Evolutionary conservation across 768 basidiomycete genomes (phyloP), one percentile per base, ranked within the genome.

Genomic region (Trametes elegans): DNA sequence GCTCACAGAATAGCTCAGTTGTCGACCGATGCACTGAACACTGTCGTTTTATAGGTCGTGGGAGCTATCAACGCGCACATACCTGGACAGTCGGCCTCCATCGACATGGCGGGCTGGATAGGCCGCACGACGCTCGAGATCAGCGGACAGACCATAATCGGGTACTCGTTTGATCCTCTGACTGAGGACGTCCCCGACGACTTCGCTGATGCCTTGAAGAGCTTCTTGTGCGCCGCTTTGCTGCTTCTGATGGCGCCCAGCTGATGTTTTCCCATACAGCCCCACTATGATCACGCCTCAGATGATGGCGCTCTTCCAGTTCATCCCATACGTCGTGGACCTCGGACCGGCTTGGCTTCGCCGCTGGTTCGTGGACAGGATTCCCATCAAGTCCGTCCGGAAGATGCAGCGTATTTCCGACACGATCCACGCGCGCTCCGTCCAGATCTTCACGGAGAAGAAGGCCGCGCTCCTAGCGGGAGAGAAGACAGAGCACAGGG

Each of bases 381-480:
- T 72, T 13, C 78, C 78, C 1, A 69, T 63, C 49, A 62, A 62
- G 42, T 45, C 55, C 7, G 42, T 76, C 4, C 71, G 71, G 23
- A 49, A 58, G 1, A 29, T 78, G 13, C 64, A 70, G 18, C 66
- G 68, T 10, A 64, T 77, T 16, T 54, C 72, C 0, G 73, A 74
- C 43, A 60, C 67, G 0, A 67, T 80, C 59, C 59, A 75, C 19
- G 45, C 62, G 2, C 70, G 68, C 2, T 71, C 78, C 3, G 46
- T 61, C 5, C 62, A 68, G 5, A 72, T 81, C 5, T 73, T 71
- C 39, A 59, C 70, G 13, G 59, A 64, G 6, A 79, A 79, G 62
- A 72, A 71, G 51, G 58, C 54, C 23, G 70, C 74, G 0, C 26
- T 77, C 7, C 50, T 44, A 16, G 58, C 61, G 24, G 72, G 71